A percentile compares a stretch with the other conserved stretches of the same genome.
Evolutionary conservation across 2,329 filamentous ascomycete genomes (phyloP).

Genomic region (Monilinia fructicola): DNA sequence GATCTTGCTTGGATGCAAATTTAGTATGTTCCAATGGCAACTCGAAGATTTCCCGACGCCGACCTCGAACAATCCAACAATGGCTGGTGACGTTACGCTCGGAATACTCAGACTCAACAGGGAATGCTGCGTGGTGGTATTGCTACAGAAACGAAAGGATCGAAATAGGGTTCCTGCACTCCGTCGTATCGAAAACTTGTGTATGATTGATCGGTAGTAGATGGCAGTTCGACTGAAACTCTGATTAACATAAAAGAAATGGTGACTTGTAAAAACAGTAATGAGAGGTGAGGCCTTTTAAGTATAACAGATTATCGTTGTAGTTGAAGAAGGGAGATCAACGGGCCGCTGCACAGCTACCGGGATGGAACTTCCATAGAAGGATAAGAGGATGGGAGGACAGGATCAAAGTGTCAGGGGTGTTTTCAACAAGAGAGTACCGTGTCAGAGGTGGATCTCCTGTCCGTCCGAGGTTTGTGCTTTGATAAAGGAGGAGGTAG

Average conservation of each 20-base stretch:
- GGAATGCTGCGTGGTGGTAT: conserved; percentile 4
- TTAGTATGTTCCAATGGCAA: not conserved
- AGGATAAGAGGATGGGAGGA: conserved; percentile 22
- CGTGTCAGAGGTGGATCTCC: conserved; percentile 20
- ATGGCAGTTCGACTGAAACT: not conserved
- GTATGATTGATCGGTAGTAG: not conserved
- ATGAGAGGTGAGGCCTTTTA: conserved; percentile 10
- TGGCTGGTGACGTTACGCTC: conserved; percentile 4
- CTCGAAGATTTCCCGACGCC: not conserved
- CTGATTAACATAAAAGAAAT: not conserved
- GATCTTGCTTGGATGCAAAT: not conserved
- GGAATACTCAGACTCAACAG: not conserved
- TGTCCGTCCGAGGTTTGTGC: conserved; percentile 24
- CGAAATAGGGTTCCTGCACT: not conserved
- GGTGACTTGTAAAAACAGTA: not conserved
- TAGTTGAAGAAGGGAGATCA: conserved; percentile 20
- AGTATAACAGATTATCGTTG: conserved; percentile 10
- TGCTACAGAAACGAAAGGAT: conserved; percentile 7
- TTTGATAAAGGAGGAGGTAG: conserved; percentile 18
- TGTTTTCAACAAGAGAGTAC: conserved; percentile 15
- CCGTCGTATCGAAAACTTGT: not conserved
- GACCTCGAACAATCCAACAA: not conserved
- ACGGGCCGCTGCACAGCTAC: conserved; percentile 24
- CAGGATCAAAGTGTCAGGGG: conserved; percentile 23
- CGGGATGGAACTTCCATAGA: conserved; percentile 13